These are phyloP conservation scores for Starmerella geochares DNA, from an alignment of 805 yeast species.

Conservation along the genomic window DNA sequence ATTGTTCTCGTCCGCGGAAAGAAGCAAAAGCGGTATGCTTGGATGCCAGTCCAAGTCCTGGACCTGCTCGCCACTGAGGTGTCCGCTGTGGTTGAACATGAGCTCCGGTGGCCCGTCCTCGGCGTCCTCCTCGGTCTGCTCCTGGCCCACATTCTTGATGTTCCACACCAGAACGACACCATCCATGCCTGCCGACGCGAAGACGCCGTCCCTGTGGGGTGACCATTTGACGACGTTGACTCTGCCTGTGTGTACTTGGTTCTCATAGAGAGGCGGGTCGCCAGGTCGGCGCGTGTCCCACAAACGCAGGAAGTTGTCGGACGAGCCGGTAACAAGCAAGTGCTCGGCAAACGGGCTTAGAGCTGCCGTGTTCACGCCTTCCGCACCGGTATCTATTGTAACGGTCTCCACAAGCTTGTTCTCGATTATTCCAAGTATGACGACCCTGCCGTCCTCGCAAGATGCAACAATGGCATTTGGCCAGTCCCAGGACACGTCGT, in stretches of 20 bases:
- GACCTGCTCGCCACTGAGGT: constrained; percentile 32
- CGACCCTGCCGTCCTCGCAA: constrained; percentile 58
- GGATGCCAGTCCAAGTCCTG: constrained; percentile 30
- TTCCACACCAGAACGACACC: constrained; percentile 77
- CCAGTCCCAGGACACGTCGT: constrained; percentile 56
- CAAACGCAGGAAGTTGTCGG: constrained; percentile 44
- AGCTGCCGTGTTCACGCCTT: constrained; percentile 55
- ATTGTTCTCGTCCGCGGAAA: constrained; percentile 17
- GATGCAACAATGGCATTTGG: constrained; percentile 49
- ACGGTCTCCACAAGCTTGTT: constrained; percentile 33
- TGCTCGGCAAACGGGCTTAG: constrained; percentile 48
- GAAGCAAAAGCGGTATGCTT: constrained; percentile 13
- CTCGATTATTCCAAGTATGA: constrained; percentile 35
- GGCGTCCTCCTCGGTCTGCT: constrained; percentile 75
- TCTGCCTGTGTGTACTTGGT: constrained; percentile 64
- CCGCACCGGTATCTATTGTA: constrained; percentile 40
- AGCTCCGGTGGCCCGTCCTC: constrained; percentile 87
- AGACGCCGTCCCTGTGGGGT: constrained; percentile 62
- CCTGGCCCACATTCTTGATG: constrained; percentile 65
- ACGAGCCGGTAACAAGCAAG: constrained; percentile 40
- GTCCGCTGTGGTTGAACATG: constrained; percentile 89
- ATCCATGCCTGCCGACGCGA: constrained; percentile 58
- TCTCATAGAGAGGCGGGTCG: constrained; percentile 49
- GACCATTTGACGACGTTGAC: constrained; percentile 69
- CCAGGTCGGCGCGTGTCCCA: constrained; percentile 60